Base-by-base conservation (phyloP, 2,329 filamentous ascomycete genomes). In the Ustilaginoidea virens region DNA sequence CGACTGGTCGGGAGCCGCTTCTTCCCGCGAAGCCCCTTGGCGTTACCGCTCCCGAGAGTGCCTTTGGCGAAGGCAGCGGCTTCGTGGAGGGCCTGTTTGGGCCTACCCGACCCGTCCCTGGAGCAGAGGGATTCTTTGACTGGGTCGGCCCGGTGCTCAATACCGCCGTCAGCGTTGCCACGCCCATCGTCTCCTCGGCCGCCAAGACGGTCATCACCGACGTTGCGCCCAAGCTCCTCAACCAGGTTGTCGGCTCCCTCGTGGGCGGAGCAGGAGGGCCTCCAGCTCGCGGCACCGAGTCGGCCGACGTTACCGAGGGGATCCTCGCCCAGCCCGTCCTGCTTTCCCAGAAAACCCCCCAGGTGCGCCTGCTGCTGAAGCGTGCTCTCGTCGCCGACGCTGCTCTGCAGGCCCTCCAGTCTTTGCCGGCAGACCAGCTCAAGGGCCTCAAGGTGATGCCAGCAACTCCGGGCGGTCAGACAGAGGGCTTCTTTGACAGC, bases 331-430 rank as follows among this genome's bases (percentile, higher is more conserved):
- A n/a, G n/a, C n/a, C 19, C 19, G 11, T 20, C 10, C 11, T n/a
- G 9, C 8, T 15, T 5, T 15, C 8, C 19, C 16, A 15, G 18
- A 29, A 29, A 14, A n/a, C 12, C 17, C 13, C 27, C 13, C 19
- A 29, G 19, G 27, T 17, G 27, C 23, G n/a, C 5, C 15, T 39
- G 6, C 25, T 39, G 4, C 27, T 39, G 17, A 27, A 39, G 28
- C 38, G 38, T 6, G 38, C 38, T 13, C 10, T 37, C 9, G 19
- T 39, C 14, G 35, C 31, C 12, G 37, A 39, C 20, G 27, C 35
- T 8, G 33, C 37, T 16, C 32, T 37, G 6, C 33, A 37, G 28
- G 34, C 35, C 5, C 27, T 40, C 9, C 30, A 30, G 25, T 17
- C 28, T 17, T 27, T 37, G 7, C 29, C 31, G 3, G 23, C 19